A percentile compares a stretch with the other conserved stretches of the same genome.
Evolutionary conservation across 108 stramenopile species (phyloP).

Genomic region (Pseudonitzschia delicatissima): DNA sequence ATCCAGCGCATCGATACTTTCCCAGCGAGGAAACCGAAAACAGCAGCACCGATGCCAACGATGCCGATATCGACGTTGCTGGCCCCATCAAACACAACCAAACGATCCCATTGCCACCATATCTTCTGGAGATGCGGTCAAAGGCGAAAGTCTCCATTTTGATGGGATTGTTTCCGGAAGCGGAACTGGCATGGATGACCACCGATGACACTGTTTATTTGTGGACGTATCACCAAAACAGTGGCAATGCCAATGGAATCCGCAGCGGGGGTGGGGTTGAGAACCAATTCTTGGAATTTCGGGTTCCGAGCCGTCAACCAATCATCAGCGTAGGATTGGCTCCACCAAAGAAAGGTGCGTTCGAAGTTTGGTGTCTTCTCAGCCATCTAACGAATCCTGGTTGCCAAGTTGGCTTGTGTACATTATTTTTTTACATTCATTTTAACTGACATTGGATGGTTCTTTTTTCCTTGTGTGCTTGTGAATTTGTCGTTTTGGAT

Average conservation of each 20-base stretch:
- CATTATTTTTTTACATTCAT: no score
- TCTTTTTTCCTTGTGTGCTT: no score
- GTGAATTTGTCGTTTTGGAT: no score
- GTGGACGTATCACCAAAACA: conserved; percentile 70
- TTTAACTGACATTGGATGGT: no score
- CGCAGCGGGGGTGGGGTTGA: conserved; percentile 12
- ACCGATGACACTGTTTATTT: conserved; percentile 87
- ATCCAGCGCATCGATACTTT: conserved; percentile 34
- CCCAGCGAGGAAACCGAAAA: neutral
- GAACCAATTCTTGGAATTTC: conserved; percentile 66
- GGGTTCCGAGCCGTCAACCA: conserved; percentile 76
- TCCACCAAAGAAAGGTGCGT: conserved; percentile 73
- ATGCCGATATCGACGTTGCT: neutral
- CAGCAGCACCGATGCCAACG: conserved; percentile 1
- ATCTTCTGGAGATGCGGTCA: conserved; percentile 41
- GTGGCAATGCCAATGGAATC: conserved; percentile 1
- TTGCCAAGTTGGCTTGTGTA: no score
- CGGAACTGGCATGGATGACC: conserved; percentile 89
- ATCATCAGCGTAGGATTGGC: conserved; percentile 81
- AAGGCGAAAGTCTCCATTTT: conserved; percentile 44
- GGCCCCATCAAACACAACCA: conserved; percentile 38
- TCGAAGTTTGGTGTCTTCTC: no score
- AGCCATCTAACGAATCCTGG: no score
- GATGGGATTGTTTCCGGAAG: conserved; percentile 94
- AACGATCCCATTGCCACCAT: conserved; percentile 69